These are phyloP conservation scores for Dryas integrifolia DNA, from an alignment of 331 rosid genomes.

Conservation along the genomic window DNA sequence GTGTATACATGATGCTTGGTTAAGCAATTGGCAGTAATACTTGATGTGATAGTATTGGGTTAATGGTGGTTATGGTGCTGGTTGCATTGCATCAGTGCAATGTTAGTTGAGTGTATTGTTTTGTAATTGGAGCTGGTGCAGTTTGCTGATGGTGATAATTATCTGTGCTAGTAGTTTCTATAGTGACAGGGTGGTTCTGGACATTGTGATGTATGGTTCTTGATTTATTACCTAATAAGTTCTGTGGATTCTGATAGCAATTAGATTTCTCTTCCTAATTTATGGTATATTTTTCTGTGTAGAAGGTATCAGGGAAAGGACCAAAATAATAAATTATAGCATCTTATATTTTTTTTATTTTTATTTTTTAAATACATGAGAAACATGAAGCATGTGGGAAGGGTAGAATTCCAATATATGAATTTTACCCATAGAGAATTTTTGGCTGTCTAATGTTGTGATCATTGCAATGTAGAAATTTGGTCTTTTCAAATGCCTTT, in stretches of 20 bases:
- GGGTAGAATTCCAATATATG: not conserved
- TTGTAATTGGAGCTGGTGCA: not conserved
- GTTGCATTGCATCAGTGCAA: not conserved
- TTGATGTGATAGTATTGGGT: not conserved
- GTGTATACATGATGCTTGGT: not conserved
- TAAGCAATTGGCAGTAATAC: not conserved
- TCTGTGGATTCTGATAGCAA: not conserved
- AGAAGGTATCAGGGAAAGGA: not conserved
- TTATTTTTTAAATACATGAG: too few relatives aligned
- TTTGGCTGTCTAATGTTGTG: not conserved
- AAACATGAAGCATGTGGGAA: not conserved
- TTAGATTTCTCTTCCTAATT: conserved; percentile 4
- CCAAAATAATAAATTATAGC: not conserved
- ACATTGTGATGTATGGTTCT: not conserved
- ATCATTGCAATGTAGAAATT: not conserved
- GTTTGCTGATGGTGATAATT: conserved; percentile 1
- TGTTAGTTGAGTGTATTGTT: not conserved
- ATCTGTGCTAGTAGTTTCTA: not conserved
- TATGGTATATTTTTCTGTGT: too few relatives aligned
- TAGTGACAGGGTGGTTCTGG: not conserved
- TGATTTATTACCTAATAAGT: not conserved
- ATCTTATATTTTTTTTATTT: too few relatives aligned
- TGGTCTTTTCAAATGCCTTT: not conserved
- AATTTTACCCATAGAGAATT: not conserved
- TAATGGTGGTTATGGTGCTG: conserved; percentile 6